Evolutionary conservation across 805 yeast genomes (phyloP), one percentile per base, ranked within the genome.

Genomic region (Jamesozyma rosinii): DNA sequence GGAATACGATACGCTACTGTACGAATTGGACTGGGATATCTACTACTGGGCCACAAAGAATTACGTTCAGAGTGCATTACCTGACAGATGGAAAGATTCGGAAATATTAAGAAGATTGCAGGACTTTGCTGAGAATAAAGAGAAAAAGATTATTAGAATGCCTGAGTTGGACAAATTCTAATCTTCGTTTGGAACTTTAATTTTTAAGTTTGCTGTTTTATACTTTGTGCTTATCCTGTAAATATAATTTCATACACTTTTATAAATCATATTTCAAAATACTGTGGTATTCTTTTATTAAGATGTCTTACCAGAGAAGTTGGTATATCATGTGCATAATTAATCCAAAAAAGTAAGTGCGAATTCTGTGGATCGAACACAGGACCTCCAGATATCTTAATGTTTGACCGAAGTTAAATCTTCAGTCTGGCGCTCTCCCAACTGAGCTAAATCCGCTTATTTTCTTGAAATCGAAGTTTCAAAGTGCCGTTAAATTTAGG

Each of bases 11-110:
- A 60, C 71, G 44, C 65, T 92, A 45, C 71, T 92, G 58, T 95
- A 92, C 63, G 95, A 90, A 64, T 77, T 90, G n/a, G 98, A 92
- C 64, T 92, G 98, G 98, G 98, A 92, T 64, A 89, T 92, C 47
- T 92, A 86, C 64, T 92, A 92, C 68, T 90, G 98, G 98, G 95
- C 95, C 21, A 87, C 97, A 2, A 77, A 76, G 51, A 86, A 89
- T 61, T 84, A 67, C 55, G 79, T 76, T 30, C 78, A 84, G 17
- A 84, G 89, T 38, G 95, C 95, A 13, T 70, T 90, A 49, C 97
- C 97, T 14, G 87, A 83, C 34, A 75, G 76, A 58, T 92, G 95
- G 95, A 71, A 79, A 58, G 58, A 81, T 45, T 76, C 84, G 11
- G 67, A 73, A 52, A 68, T 90, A 33, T 70, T 90, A 68, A 59